phyloP scores from a whole-genome alignment of 208 protist species.

The Acanthamoeba sp. region DNA sequence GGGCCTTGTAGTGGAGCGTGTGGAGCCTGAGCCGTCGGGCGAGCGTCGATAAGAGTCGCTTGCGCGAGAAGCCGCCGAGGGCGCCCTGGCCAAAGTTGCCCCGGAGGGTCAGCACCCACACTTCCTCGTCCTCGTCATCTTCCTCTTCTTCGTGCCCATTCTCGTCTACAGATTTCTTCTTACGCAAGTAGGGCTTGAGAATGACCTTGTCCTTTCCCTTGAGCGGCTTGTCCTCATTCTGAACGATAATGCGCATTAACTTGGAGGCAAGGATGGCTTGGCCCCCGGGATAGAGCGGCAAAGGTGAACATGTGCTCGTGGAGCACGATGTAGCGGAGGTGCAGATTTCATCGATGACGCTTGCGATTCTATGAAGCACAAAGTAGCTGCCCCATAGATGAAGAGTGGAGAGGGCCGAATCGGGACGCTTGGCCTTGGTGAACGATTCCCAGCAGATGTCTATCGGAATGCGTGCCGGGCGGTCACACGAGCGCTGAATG shows the following conservation, averaged over 20 bases:
- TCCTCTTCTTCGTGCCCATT: neutral
- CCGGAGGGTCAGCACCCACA: neutral
- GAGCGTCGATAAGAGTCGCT: neutral
- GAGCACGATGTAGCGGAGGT: neutral
- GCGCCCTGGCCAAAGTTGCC: conserved; percentile 47
- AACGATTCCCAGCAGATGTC: conserved; percentile 68
- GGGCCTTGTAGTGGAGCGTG: neutral
- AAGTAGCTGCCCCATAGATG: conserved; percentile 68
- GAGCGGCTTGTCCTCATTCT: conserved; percentile 44
- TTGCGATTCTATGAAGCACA: conserved; percentile 7
- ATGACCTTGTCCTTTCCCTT: conserved; percentile 14
- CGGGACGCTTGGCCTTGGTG: neutral
- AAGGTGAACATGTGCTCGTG: too few species aligned
- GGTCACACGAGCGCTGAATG: neutral
- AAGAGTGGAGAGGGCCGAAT: neutral
- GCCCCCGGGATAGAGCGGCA: neutral
- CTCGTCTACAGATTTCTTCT: neutral
- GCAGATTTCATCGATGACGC: conserved; percentile 65
- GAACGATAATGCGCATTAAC: neutral
- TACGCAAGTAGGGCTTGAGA: neutral
- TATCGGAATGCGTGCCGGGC: neutral
- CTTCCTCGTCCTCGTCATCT: neutral
- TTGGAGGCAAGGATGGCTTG: neutral
- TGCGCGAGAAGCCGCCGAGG: conserved; percentile 67
- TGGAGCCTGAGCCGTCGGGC: neutral